Percentiles rank a stretch among this genome's conserved stretches.
phyloP scores from a whole-genome alignment of 2,329 filamentous ascomycete genomes.

The Chaetomium olivaceum region DNA sequence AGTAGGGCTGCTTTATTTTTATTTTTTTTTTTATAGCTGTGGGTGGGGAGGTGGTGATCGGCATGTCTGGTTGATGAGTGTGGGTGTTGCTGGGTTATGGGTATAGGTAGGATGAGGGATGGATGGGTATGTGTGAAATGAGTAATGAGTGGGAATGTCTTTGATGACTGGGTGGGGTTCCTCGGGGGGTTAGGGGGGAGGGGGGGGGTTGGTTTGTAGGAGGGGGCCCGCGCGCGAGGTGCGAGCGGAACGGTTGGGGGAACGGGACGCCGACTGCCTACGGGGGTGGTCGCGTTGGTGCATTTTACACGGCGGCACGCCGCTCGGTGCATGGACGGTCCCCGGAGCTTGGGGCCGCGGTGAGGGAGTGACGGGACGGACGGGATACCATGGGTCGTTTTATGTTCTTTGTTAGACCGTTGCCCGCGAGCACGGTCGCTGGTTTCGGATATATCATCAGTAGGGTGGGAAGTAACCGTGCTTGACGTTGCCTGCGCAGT shows the following conservation, averaged over 20 bases:
- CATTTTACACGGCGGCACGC: conserved; percentile 10
- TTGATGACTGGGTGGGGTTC: neutral
- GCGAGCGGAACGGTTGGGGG: neutral
- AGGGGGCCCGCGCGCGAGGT: neutral
- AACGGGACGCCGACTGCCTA: neutral
- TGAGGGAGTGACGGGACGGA: neutral
- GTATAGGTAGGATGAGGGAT: neutral
- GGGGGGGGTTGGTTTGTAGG: no score
- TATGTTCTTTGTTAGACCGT: neutral
- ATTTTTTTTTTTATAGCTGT: neutral
- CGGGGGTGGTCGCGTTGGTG: neutral
- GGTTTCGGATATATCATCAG: conserved; percentile 5
- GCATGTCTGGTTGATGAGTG: neutral
- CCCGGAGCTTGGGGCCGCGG: conserved; percentile 10
- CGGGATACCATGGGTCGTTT: neutral
- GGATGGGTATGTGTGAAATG: neutral
- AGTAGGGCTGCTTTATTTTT: conserved; percentile 32
- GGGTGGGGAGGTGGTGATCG: no score
- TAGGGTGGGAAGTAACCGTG: neutral
- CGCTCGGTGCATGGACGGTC: conserved; percentile 9
- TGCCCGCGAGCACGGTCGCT: neutral
- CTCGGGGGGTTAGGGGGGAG: neutral
- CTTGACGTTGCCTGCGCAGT: neutral
- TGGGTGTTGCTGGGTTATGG: neutral
- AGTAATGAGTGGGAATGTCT: neutral